Conservation (phyloP, 257 asterid genomes). For the Buddleja alternifolia region DNA sequence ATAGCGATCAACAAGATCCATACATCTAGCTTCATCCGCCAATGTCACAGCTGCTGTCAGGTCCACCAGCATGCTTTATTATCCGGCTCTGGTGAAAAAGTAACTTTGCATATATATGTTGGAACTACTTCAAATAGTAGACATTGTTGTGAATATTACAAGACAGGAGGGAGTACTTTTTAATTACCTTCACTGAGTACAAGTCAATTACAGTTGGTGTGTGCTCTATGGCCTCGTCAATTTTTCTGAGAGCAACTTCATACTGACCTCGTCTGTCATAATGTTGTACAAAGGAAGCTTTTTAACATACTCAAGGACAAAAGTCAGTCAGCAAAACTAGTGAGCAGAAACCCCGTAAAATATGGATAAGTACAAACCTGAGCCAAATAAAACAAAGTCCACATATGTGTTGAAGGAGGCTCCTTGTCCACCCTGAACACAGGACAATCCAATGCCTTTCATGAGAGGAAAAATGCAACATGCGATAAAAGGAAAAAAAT, state of each 20-base stretch:
- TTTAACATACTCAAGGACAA: conserved; percentile 17
- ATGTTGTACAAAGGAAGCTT: conserved; percentile 64
- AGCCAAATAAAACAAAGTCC: conserved; percentile 92
- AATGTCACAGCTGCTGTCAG: conserved; percentile 83
- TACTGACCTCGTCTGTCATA: conserved; percentile 81
- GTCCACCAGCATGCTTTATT: conserved; percentile 96
- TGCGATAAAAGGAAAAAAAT: no score
- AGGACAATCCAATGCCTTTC: no score
- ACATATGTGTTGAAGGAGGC: conserved; percentile 94
- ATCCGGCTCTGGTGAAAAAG: conserved; percentile 73
- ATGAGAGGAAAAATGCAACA: no score
- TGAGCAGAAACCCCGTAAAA: conserved; percentile 8
- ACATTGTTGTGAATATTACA: no score
- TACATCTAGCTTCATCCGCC: conserved; percentile 98
- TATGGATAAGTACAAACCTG: conserved; percentile 60
- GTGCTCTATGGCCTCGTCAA: conserved; percentile 92
- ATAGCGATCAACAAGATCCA: conserved; percentile 99
- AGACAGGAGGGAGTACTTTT: conserved; percentile 7
- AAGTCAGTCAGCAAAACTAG: conserved; percentile 15
- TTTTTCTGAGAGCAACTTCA: conserved; percentile 75
- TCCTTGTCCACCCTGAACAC: conserved; percentile 74
- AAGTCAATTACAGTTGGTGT: conserved; percentile 96
- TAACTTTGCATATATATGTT: conserved; percentile 23
- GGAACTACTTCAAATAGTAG: no score
- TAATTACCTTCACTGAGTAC: conserved; percentile 87